Evolutionary conservation across 2,329 filamentous ascomycete genomes (phyloP).

Genomic region (Paraconiothyrium brasiliense): DNA sequence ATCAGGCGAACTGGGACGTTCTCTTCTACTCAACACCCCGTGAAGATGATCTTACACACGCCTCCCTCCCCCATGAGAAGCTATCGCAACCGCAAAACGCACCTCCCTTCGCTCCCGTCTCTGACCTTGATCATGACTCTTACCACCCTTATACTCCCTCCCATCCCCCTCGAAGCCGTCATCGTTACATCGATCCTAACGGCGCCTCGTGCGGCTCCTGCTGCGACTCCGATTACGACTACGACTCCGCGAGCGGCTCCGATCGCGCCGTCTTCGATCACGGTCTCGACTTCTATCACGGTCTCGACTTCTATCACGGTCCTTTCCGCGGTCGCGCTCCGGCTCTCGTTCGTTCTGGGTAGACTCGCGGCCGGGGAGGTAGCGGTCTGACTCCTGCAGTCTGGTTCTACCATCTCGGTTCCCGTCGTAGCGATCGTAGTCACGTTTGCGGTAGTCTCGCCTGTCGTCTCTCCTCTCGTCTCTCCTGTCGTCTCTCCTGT

Average conservation of each 20-base stretch:
- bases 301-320: constrained; percentile 26
- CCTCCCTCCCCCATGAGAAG: not conserved
- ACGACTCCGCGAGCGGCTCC: constrained; percentile 26
- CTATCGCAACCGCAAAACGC: not conserved
- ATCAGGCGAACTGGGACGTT: not conserved
- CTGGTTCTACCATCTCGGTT: constrained; percentile 33
- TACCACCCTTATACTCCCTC: not conserved
- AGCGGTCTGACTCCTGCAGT: constrained; percentile 44
- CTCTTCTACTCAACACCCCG: not conserved
- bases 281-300: constrained; percentile 16
- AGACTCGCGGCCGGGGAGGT: constrained; percentile 34
- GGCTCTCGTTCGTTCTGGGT: constrained; percentile 25
- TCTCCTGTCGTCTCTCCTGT: constrained; percentile 35
- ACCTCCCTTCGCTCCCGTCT: not conserved
- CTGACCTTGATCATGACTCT: not conserved
- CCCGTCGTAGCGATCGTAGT: constrained; percentile 51
- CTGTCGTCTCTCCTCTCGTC: too few relatives aligned
- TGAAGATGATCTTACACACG: not conserved
- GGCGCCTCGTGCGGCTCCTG: constrained; percentile 19
- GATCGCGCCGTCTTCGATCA: constrained; percentile 26
- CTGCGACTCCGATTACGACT: constrained; percentile 25
- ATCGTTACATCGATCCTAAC: constrained; percentile 1
- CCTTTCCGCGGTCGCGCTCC: constrained; percentile 26
- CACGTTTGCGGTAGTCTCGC: constrained; percentile 50
- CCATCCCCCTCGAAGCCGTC: not conserved